These are phyloP conservation scores for Ceratobasidium sp. DNA, from an alignment of 1,284 basidiomycete genomes.

Conservation along the genomic window DNA sequence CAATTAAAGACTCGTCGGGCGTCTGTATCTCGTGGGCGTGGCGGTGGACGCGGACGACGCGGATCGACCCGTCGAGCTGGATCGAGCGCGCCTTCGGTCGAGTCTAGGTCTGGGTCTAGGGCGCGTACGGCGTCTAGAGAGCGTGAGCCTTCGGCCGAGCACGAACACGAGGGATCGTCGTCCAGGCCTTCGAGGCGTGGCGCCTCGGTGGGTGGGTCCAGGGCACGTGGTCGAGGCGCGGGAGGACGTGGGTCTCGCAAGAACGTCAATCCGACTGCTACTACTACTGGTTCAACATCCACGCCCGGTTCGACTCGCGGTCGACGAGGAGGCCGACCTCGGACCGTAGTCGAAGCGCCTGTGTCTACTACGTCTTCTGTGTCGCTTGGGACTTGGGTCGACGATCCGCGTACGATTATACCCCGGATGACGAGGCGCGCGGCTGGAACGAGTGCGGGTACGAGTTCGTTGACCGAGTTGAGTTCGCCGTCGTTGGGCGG, in stretches of 20 bases:
- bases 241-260: background rate
- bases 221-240: background rate
- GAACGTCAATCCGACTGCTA: background rate
- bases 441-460: background rate
- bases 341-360: background rate
- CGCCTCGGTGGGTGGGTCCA: background rate
- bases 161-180: background rate
- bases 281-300: no score
- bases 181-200: background rate
- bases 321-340: background rate
- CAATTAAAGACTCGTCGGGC: background rate
- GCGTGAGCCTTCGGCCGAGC: background rate
- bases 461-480: background rate
- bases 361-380: background rate
- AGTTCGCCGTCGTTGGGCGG: conserved; percentile 33
- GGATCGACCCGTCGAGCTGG: background rate
- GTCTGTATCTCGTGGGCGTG: background rate
- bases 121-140: background rate
- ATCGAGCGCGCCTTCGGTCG: background rate
- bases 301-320: background rate
- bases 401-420: background rate
- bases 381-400: background rate
- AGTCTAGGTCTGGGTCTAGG: background rate
- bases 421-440: no score
- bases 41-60: background rate